Evolutionary conservation across 176 grass and related monocot species (phyloP), one percentile per base, ranked within the genome.

Genomic region (Cenchrus purpureus): DNA sequence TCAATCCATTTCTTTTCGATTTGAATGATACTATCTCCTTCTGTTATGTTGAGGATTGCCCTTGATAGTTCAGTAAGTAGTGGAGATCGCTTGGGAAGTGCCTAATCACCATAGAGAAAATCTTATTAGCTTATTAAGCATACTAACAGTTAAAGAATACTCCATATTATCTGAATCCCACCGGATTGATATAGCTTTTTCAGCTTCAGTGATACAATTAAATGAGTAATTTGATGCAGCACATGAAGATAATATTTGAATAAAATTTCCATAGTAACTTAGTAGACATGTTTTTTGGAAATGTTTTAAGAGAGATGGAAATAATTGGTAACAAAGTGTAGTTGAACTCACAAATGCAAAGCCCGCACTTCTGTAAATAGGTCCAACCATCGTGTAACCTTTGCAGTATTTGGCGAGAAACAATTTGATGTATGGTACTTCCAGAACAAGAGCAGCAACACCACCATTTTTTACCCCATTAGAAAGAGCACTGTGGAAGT

Each of bases 1-100:
- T 92, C 87, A 52, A 77, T 81, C 93, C 91, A 89, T 76, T 90
- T 88, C 17, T 74, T 89, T 37, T 77, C 81, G 31, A 95, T 79
- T 12, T 62, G 69, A 72, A 72, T 87, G 8, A 91, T 91, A 44
- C 37, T 48, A 10, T 89, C 83, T 31, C 86, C 88, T 58, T 82
- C 85, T 40, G 82, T 90, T 82, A 95, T 75, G 80, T 83, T 89
- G 28, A 95, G 83, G 73, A 96, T 91, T 77, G 67, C 86, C 54
- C 80, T 89, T 65, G 91, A 93, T 8, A 93, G 52, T 13, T 93
- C 81, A 5, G 67, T 8, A 7, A 93, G 77, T 44, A 92, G 56
- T 10, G 80, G 70, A 22, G 84, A 87, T 17, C 84, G 3, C 74
- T 89, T 92, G 1, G 34, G 76, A n/a, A 92, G 84, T 42, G 76